These are phyloP conservation scores for Aristolochia fimbriata DNA, from an alignment of 164 flowering plant species.

Conservation along the genomic window DNA sequence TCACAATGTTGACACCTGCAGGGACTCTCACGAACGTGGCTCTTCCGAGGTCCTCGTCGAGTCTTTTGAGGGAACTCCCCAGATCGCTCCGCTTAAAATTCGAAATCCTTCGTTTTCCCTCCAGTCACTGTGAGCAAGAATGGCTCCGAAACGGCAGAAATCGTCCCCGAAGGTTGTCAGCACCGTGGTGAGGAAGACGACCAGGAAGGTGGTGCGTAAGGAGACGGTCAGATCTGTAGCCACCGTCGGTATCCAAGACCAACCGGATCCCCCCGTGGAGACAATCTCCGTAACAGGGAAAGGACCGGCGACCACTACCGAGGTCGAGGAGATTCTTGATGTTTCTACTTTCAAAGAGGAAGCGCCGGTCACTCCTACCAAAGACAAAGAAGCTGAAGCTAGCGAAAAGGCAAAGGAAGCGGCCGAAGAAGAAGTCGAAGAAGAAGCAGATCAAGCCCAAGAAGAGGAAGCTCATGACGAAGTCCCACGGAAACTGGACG, in stretches of 20 bases:
- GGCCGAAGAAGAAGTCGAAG: background rate
- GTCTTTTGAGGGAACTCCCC: too few species aligned
- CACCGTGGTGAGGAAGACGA: conserved; percentile 16
- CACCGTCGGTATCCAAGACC: background rate
- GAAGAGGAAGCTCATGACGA: background rate
- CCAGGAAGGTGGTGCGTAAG: conserved; percentile 23
- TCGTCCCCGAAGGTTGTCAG: conserved; percentile 13
- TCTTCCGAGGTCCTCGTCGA: too few species aligned
- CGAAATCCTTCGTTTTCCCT: too few species aligned
- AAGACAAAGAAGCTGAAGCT: background rate
- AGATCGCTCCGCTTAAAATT: too few species aligned
- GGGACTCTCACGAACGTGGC: too few species aligned
- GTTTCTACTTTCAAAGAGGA: background rate
- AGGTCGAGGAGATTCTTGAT: background rate
- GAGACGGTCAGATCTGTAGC: conserved; percentile 14
- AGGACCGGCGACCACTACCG: background rate
- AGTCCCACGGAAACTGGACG: too few species aligned
- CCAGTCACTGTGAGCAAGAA: conserved; percentile 4
- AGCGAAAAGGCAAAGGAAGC: background rate
- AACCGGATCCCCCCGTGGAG: background rate
- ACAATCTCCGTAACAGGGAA: background rate
- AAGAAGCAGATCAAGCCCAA: background rate
- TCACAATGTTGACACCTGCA: too few species aligned
- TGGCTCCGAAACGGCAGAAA: conserved; percentile 33
- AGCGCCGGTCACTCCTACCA: background rate